A percentile compares a stretch with the other conserved stretches of the same genome.
Conservation (phyloP, 768 basidiomycete genomes). For the Termitomyces sp. region DNA sequence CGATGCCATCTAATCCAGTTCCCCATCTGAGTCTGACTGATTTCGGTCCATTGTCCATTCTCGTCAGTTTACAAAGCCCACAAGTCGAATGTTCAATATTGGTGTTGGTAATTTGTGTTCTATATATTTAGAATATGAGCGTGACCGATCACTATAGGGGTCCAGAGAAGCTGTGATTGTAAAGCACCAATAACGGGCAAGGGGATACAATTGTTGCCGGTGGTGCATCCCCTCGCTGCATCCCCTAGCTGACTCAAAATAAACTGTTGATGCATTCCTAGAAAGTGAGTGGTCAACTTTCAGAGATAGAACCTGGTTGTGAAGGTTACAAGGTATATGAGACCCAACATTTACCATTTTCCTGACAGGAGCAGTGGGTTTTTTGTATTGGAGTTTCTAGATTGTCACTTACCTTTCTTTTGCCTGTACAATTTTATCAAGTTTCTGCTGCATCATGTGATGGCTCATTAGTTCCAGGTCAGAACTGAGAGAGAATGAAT, state of each 20-base stretch:
- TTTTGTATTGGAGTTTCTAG: background rate
- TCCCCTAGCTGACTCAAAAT: conserved; percentile 15
- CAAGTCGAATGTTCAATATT: conserved; percentile 28
- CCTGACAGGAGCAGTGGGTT: conserved; percentile 25
- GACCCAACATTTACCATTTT: conserved; percentile 72
- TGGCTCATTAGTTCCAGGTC: conserved; percentile 37
- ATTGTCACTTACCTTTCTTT: conserved; percentile 51
- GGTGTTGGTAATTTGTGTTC: conserved; percentile 15
- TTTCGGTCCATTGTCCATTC: conserved; percentile 11
- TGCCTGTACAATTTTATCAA: conserved; percentile 53
- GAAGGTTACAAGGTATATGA: conserved; percentile 58
- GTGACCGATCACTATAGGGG: conserved; percentile 3
- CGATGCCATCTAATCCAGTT: background rate
- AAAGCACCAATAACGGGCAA: conserved; percentile 9
- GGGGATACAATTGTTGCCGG: conserved; percentile 14
- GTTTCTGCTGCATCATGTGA: conserved; percentile 47
- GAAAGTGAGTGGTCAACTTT: conserved; percentile 24
- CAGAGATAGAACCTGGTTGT: conserved; percentile 28
- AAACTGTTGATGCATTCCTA: conserved; percentile 23
- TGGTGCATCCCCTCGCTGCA: conserved; percentile 13
- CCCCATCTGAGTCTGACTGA: background rate
- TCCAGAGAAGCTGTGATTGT: conserved; percentile 12
- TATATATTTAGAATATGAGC: conserved; percentile 10
- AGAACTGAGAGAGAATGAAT: conserved; percentile 11
- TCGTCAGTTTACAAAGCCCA: conserved; percentile 20